Conservation (phyloP, 2,329 filamentous ascomycete genomes). For the Scortechinia acanthostroma region DNA sequence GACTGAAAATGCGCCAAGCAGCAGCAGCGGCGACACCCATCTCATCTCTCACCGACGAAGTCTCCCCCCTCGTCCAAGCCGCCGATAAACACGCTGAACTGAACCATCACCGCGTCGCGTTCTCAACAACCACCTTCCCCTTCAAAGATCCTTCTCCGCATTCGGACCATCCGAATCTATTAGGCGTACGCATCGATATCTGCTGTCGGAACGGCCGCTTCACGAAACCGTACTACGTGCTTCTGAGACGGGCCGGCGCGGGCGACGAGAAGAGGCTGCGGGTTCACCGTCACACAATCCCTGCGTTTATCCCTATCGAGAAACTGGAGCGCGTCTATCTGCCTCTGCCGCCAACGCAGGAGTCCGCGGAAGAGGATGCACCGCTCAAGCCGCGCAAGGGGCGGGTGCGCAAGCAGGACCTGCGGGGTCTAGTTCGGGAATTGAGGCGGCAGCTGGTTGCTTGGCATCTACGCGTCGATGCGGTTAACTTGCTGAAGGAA, state of each 20-base stretch:
- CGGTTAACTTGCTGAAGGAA: not conserved
- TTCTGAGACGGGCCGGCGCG: constrained; percentile 15
- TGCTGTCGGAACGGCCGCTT: constrained; percentile 25
- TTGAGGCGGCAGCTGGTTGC: not conserved
- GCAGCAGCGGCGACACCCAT: constrained; percentile 1
- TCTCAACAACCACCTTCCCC: constrained; percentile 32
- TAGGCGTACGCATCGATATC: constrained; percentile 31
- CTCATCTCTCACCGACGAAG: constrained; percentile 9
- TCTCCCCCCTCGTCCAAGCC: constrained; percentile 19
- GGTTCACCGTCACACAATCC: constrained; percentile 33
- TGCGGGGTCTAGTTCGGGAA: not conserved
- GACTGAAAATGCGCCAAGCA: constrained; percentile 9
- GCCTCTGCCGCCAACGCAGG: constrained; percentile 6
- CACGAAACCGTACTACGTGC: constrained; percentile 29
- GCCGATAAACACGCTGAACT: constrained; percentile 19
- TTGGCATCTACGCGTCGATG: not conserved
- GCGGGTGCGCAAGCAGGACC: not conserved
- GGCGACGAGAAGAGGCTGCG: constrained; percentile 12
- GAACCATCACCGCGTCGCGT: constrained; percentile 31
- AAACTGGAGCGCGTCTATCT: constrained; percentile 25
- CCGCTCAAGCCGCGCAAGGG: not conserved
- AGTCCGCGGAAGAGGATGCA: not conserved
- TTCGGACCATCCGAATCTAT: constrained; percentile 9
- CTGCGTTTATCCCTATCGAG: constrained; percentile 27
- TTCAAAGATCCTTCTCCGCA: constrained; percentile 30